A percentile compares a stretch with the other conserved stretches of the same genome.
Conservation (phyloP, 768 basidiomycete species). For the Termitomyces sp. region DNA sequence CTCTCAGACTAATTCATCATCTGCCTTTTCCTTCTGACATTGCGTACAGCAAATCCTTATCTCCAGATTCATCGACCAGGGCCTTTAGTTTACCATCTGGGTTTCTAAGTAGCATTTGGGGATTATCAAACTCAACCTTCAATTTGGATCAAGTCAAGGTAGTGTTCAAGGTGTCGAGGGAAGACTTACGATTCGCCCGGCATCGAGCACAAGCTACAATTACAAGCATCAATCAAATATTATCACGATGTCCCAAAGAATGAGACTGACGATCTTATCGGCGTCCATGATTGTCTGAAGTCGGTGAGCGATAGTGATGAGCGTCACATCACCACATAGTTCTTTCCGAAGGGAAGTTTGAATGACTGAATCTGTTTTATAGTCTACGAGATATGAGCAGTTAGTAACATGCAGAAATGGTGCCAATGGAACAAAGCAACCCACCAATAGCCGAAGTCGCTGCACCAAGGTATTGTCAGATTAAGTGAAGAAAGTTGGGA, state of each 20-base stretch:
- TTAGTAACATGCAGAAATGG: background rate
- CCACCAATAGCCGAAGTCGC: constrained; percentile 47
- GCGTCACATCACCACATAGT: constrained; percentile 53
- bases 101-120: constrained; percentile 45
- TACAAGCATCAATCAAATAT: background rate
- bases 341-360: constrained; percentile 65
- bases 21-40: constrained; percentile 28
- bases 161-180: background rate
- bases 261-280: constrained; percentile 41
- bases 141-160: background rate
- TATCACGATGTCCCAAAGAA: constrained; percentile 5
- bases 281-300: constrained; percentile 68
- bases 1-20: background rate
- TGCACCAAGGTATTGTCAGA: constrained; percentile 25
- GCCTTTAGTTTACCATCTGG: constrained; percentile 44
- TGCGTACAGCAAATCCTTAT: constrained; percentile 41
- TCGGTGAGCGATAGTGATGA: constrained; percentile 68
- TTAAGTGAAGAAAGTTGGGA: constrained; percentile 22
- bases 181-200: constrained; percentile 42
- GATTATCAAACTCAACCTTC: constrained; percentile 51
- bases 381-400: constrained; percentile 30
- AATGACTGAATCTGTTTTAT: constrained; percentile 63
- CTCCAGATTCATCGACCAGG: constrained; percentile 56
- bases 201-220: constrained; percentile 47
- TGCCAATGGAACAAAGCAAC: background rate